Base-by-base conservation (phyloP, 2,329 filamentous ascomycete species). In the Coniochaeta prunicola region DNA sequence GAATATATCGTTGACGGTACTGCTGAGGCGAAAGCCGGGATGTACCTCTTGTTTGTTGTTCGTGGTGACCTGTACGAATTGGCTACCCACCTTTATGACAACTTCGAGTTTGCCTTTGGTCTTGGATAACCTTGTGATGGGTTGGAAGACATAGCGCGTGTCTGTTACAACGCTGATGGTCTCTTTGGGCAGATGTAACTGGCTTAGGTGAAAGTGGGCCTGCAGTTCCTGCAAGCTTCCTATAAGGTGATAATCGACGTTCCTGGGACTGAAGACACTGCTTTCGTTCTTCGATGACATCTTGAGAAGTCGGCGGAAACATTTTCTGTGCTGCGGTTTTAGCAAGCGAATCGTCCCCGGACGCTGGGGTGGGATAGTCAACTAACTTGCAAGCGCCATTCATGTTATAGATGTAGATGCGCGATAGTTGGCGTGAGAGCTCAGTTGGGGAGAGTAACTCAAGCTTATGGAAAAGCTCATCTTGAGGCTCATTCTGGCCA, bases 321-420 rank as follows among this genome's bases (percentile, higher is more conserved):
- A 88, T 76, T 87, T 86, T 62, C 80, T 80, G 42, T 6, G 24
- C 6, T 28, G 7, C 26, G 26, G 10, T 2, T 15, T 45, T 30
- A 50, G 45, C 45, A 17, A 17, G 24, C 40, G 45, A 17, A 12
- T 26, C n/a, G n/a, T 3, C 30, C 17, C 12, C 17, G 17, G 21
- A 8, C 10, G n/a, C 19, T 15, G 3, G 17, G 30, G 36, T 9
- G 30, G 26, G 31, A 54, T 26, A 26, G 13, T 6, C 6, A 33
- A 57, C 74, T 62, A 72, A 82, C 80, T 82, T 80, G 69, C 87
- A 88, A 12, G 84, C 81, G 66, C 83, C 88, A 65, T 89, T 89
- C 85, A 89, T 89, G 67, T 89, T 89, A 71, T 89, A 89, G 17
- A 89, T 77, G 63, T 89, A 89, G 42, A 88, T 78, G 38, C 85